Evolutionary conservation across 1,139 yeast species (phyloP), one percentile per base, ranked within the genome.

Genomic region (Kodamaea alishanica): DNA sequence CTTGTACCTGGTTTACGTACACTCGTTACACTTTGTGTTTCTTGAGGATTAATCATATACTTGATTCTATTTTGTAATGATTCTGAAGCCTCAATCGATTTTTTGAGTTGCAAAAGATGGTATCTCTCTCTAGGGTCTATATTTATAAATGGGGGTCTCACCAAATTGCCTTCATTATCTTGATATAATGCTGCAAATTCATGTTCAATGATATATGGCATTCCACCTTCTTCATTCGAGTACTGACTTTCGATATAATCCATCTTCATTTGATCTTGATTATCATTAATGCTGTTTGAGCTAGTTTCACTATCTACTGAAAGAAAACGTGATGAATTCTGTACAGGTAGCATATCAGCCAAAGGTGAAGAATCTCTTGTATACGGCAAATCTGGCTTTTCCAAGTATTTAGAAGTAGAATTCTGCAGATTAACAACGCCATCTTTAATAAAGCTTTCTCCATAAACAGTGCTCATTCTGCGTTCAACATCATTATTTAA

Each of bases 71-170:
- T 46, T 41, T 64, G 64, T 27, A 68, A 48, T 2, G 60, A 54
- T 33, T 65, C 64, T 0, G 72, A 58, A 1, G 66, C 61, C 43
- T 70, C 70, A 6, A 69, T 51, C 2, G 73, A 58, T 41, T 58
- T 58, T 41, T 70, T 71, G 39, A 70, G 50, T 45, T 67, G 73
- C 31, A 71, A 51, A 35, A 71, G 54, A 11, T 68, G 70, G 45
- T 70, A 67, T 32, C 77, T 56, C 47, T 71, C 76, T 27, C 64
- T 49, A 0, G 76, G 77, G 39, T 70, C 75, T 35, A 70, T 57
- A 38, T 67, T 68, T 28, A 71, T 69, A 46, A 70, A 67, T n/a
- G 76, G 75, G 0, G 77, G 76, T 37, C 77, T 56, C 2, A 64
- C 70, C 35, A 67, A 49, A 41, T 67, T 63, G 2, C 75, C 75